A percentile compares a stretch with the other conserved stretches of the same genome.
phyloP scores from a whole-genome alignment of 2,329 filamentous ascomycete genomes.

The Fusarium ambrosium region DNA sequence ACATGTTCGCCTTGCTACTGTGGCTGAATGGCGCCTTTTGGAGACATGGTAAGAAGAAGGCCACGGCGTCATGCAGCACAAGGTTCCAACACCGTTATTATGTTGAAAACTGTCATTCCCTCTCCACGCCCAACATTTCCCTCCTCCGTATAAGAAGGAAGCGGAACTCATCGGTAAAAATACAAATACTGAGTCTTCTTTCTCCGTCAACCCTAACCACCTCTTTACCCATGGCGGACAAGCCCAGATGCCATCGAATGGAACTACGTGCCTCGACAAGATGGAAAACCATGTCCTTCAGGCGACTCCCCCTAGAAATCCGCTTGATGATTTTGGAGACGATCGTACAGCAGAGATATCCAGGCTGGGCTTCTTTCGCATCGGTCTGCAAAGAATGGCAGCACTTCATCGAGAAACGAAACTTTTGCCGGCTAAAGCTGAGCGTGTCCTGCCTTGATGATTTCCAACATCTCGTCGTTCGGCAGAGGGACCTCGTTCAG shows the following conservation, averaged over 20 bases:
- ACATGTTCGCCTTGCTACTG: neutral
- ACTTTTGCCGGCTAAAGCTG: constrained; percentile 48
- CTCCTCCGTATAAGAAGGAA: neutral
- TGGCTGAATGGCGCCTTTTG: neutral
- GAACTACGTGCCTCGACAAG: neutral
- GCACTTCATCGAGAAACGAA: constrained; percentile 46
- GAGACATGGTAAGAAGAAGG: neutral
- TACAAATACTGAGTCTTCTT: neutral
- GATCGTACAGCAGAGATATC: constrained; percentile 46
- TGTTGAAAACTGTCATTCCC: neutral
- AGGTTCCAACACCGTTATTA: neutral
- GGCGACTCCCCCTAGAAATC: constrained; percentile 44
- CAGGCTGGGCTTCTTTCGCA: constrained; percentile 50
- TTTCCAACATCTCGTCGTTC: constrained; percentile 35
- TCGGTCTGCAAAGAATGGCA: constrained; percentile 55
- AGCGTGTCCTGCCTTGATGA: constrained; percentile 42
- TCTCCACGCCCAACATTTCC: neutral
- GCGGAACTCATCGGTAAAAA: neutral
- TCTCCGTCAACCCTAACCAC: neutral
- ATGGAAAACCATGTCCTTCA: neutral
- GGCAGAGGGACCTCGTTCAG: constrained; percentile 38
- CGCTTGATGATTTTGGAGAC: constrained; percentile 48
- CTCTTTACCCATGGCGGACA: neutral
- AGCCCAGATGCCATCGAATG: neutral
- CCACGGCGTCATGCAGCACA: neutral